Base-by-base conservation (phyloP, 306 rosid species). In the Aeschynomene evenia region DNA sequence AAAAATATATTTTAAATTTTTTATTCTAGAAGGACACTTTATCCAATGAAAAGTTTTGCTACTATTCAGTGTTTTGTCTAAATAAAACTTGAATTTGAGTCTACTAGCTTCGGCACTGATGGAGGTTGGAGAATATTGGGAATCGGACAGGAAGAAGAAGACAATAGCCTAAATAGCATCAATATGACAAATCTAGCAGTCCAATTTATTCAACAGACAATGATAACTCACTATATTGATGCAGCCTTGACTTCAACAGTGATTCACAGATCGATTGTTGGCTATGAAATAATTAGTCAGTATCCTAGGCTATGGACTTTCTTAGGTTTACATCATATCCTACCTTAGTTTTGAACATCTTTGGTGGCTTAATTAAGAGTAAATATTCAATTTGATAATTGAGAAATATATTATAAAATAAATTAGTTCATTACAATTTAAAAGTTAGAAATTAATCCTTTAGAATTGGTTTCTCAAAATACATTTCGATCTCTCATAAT, bases 251-350 rank as follows among this genome's bases (percentile, higher is more conserved):
- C 73, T n/a, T 54, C 29, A 14, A 54, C 66, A 40, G 36, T 42
- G 11, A 7, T 55, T 54, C 72, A 62, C 68, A 20, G 34, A 39
- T 62, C 68, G 28, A 26, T 23, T 52, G 55, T 59, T 73, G 36
- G 36, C 52, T 14, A 39, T 18, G 39, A 62, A 13, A 21, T 62
- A 13, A 21, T 62, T 37, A 37, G 6, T 62, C 39, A 22, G 33
- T 62, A 18, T 16, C 20, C 51, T 62, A 12, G 34, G 24, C 24
- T 15, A 20, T 66, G 71, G 1, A 1, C 58, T 54, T 9, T 40
- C 50, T 65, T 65, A 74, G 73, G 79, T 74, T 65, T 45, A 21
- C 49, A 54, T 74, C 73, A 55, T 45, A 43, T 65, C 42, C 59
- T 39, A 63, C 23, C 56, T 63, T 52, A 60, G 60, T 50, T 59